Conservation (phyloP, 441 rosid species). For the Daphne laureola region DNA sequence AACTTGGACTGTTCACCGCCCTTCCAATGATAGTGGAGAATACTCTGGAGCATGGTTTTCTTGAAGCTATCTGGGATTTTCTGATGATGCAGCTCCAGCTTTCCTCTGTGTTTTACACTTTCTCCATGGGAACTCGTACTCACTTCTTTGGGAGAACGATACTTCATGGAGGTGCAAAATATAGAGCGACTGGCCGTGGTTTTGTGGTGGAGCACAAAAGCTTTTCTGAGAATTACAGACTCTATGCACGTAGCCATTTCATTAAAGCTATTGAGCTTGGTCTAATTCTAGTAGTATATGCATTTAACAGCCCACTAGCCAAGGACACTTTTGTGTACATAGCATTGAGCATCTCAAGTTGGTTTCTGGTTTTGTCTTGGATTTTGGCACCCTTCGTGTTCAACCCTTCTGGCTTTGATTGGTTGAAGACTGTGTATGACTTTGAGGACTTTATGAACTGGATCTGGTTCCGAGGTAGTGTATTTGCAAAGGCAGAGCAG, state of each 20-base stretch:
- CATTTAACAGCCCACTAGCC: conserved; percentile 58
- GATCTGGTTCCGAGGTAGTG: conserved; percentile 76
- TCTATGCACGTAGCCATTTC: conserved; percentile 85
- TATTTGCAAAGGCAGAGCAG: conserved; percentile 68
- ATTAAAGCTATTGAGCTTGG: conserved; percentile 89
- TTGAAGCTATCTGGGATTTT: conserved; percentile 83
- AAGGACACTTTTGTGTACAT: conserved; percentile 64
- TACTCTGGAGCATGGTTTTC: conserved; percentile 88
- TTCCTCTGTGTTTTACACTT: conserved; percentile 81
- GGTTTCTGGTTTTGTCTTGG: conserved; percentile 85
- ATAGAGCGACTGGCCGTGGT: conserved; percentile 91
- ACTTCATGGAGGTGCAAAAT: conserved; percentile 93
- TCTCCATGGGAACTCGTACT: conserved; percentile 94
- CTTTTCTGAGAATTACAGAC: conserved; percentile 80
- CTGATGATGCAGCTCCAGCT: conserved; percentile 82
- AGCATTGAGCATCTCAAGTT: conserved; percentile 79
- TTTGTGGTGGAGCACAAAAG: conserved; percentile 87
- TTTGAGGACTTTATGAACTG: conserved; percentile 88
- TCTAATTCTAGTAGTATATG: conserved; percentile 72
- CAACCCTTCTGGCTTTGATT: conserved; percentile 92
- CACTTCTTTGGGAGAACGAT: conserved; percentile 87
- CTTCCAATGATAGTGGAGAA: conserved; percentile 89
- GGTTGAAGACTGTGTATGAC: conserved; percentile 88
- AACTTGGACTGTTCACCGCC: conserved; percentile 87
- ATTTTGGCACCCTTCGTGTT: conserved; percentile 78